Percentiles rank a stretch among this genome's conserved stretches.
Conservation (phyloP, 176 grass and related monocot genomes). For the Oropetium thomaeum region DNA sequence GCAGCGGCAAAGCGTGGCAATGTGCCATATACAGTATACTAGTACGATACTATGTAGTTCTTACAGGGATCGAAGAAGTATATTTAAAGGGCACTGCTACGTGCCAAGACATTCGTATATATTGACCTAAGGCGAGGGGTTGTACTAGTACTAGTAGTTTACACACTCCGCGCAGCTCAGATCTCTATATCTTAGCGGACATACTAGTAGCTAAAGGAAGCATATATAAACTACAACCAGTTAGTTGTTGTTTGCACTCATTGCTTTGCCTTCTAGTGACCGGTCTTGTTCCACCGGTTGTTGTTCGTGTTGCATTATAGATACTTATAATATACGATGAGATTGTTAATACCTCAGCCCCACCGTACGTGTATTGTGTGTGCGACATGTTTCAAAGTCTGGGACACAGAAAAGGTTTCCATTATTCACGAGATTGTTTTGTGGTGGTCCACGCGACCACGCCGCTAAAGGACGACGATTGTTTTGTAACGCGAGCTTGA, state of each 20-base stretch:
- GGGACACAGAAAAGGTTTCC: too few relatives aligned
- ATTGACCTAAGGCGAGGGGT: constrained; percentile 26
- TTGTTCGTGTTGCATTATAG: neutral
- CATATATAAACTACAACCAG: too few relatives aligned
- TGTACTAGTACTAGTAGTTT: constrained; percentile 5
- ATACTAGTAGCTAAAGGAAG: neutral
- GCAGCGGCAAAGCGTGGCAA: constrained; percentile 6
- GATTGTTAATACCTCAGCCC: too few relatives aligned
- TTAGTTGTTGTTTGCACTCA: neutral
- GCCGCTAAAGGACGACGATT: too few relatives aligned
- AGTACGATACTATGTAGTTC: neutral
- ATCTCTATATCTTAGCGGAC: too few relatives aligned
- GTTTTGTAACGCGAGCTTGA: too few relatives aligned
- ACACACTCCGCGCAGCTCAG: constrained; percentile 13
- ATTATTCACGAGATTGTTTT: too few relatives aligned
- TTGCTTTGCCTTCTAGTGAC: neutral
- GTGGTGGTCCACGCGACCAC: too few relatives aligned
- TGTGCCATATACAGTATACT: neutral
- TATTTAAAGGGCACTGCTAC: constrained; percentile 22
- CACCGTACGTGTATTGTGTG: too few relatives aligned
- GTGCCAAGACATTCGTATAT: constrained; percentile 35
- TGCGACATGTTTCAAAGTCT: too few relatives aligned
- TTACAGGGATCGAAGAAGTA: constrained; percentile 29
- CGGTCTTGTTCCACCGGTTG: constrained; percentile 20
- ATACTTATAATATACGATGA: too few relatives aligned